Evolutionary conservation across 768 basidiomycete species (phyloP).

Genomic region (Pholiota molesta): DNA sequence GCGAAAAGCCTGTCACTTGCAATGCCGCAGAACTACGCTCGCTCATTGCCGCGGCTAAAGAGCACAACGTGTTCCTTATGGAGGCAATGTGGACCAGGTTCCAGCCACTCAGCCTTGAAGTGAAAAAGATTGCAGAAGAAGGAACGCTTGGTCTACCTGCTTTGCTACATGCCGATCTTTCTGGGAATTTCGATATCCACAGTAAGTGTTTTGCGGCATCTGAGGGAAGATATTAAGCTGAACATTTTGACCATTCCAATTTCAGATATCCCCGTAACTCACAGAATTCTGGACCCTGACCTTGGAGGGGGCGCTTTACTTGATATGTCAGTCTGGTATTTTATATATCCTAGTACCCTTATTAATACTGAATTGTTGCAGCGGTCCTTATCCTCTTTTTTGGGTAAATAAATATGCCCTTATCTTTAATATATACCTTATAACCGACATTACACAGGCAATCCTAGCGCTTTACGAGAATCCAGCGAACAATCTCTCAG

Average conservation of each 20-base stretch:
- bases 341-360: background rate
- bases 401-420: conserved; percentile 52
- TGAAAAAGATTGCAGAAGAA: conserved; percentile 64
- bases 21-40: conserved; percentile 78
- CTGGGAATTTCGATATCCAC: conserved; percentile 66
- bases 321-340: conserved; percentile 62
- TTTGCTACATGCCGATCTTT: conserved; percentile 75
- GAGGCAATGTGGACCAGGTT: conserved; percentile 91
- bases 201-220: conserved; percentile 43
- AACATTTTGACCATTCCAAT: background rate
- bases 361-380: conserved; percentile 26
- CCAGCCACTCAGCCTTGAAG: conserved; percentile 66
- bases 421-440: background rate
- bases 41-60: conserved; percentile 73
- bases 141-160: conserved; percentile 70
- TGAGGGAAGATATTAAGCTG: background rate
- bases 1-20: conserved; percentile 86
- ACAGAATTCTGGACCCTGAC: conserved; percentile 77
- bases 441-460: conserved; percentile 45
- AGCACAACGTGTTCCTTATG: conserved; percentile 86
- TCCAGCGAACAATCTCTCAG: conserved; percentile 63
- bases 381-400: conserved; percentile 81
- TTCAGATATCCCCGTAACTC: conserved; percentile 64
- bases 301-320: conserved; percentile 85
- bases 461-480: conserved; percentile 81